Conservation (phyloP, 805 yeast species). For the Monosporozyma unispora region DNA sequence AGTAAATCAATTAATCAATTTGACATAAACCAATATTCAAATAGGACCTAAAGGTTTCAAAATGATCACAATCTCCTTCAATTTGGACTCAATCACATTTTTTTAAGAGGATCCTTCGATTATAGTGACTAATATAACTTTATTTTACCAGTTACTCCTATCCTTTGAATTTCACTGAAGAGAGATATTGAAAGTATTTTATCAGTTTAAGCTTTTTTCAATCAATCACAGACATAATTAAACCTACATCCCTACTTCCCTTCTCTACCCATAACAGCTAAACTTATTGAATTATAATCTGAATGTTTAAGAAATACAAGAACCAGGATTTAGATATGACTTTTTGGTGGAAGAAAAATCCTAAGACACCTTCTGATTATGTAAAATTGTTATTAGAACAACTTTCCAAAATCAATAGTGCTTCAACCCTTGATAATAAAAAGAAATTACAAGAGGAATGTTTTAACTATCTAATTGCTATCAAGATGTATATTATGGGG, state of each 20-base stretch:
- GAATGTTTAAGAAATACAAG: conserved; percentile 25
- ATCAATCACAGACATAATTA: neutral
- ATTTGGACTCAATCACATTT: too few relatives aligned
- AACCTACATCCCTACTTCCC: neutral
- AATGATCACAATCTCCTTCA: too few relatives aligned
- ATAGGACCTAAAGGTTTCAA: neutral
- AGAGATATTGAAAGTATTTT: neutral
- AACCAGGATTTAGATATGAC: conserved; percentile 50
- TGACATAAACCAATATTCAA: neutral
- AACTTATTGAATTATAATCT: neutral
- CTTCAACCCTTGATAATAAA: conserved; percentile 26
- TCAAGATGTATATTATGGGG: conserved; percentile 55
- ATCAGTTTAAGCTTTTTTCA: neutral
- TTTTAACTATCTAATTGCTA: conserved; percentile 51
- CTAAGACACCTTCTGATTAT: conserved; percentile 81
- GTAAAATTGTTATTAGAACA: conserved; percentile 69
- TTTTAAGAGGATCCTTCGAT: too few relatives aligned
- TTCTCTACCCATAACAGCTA: neutral
- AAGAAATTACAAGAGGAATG: conserved; percentile 64
- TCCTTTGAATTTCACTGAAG: neutral
- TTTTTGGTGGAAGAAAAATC: conserved; percentile 81
- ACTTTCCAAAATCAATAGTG: conserved; percentile 48
- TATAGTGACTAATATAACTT: too few relatives aligned
- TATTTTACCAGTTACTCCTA: too few relatives aligned
- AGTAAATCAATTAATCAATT: neutral